These are phyloP conservation scores for Apiotrichum laibachii DNA, from an alignment of 1,284 basidiomycete species.

Conservation along the genomic window DNA sequence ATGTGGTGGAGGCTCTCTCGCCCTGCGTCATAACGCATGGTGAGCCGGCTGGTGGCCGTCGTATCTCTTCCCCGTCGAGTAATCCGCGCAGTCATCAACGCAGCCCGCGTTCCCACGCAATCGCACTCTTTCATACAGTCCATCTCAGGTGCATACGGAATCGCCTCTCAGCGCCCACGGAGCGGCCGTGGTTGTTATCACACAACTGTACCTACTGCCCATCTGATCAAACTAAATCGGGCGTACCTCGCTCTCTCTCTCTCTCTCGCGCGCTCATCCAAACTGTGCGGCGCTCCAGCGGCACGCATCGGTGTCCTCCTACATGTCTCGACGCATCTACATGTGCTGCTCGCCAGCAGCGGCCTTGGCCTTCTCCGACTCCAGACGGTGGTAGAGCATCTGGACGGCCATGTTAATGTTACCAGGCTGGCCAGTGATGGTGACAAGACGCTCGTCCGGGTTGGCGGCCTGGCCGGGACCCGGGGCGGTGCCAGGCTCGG, in stretches of 20 bases:
- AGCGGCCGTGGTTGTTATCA: neutral
- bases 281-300: too few species aligned
- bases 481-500: slow-evolving; percentile 78
- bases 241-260: neutral
- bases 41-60: neutral
- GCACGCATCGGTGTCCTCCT: too few species aligned
- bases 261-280: neutral
- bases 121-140: slow-evolving; percentile 1
- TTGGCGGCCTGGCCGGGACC: slow-evolving; percentile 53
- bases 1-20: too few species aligned
- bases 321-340: slow-evolving; percentile 5
- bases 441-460: slow-evolving; percentile 81
- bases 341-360: slow-evolving; percentile 10
- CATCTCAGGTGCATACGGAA: slow-evolving; percentile 3
- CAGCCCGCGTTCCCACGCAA: neutral
- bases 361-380: slow-evolving; percentile 29
- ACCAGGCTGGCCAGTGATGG: slow-evolving; percentile 86
- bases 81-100: too few species aligned
- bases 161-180: neutral
- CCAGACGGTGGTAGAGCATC: slow-evolving; percentile 64
- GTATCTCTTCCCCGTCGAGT: too few species aligned
- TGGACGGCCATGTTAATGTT: slow-evolving; percentile 97
- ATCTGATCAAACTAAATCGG: slow-evolving; percentile 6
- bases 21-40: too few species aligned
- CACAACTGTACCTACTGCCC: neutral